Conservation (phyloP, 139 green algal genomes). For the Coelastrella sp. region DNA sequence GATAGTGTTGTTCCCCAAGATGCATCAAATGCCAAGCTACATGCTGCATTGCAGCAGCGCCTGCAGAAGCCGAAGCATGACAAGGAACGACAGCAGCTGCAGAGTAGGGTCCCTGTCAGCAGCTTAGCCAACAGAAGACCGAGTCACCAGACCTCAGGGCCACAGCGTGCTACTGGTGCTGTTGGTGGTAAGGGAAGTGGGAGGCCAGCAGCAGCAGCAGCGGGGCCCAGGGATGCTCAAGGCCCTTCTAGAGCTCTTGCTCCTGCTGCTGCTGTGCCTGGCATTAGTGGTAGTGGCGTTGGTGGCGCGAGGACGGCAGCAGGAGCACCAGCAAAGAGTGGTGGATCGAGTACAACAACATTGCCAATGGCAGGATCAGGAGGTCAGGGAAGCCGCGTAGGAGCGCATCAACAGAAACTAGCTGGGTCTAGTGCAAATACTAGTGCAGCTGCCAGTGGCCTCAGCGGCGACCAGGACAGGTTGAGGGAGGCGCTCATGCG, state of each 20-base stretch:
- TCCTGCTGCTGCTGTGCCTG: neutral
- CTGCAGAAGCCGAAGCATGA: constrained; percentile 10
- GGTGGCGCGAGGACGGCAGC: too few species aligned
- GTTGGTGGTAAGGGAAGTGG: neutral
- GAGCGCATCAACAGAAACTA: too few species aligned
- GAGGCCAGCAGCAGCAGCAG: constrained; percentile 11
- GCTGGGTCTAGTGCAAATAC: too few species aligned
- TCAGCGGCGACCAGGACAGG: neutral
- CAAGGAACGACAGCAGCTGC: neutral
- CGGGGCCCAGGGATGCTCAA: neutral
- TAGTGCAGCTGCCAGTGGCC: too few species aligned
- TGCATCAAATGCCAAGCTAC: neutral
- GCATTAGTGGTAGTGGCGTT: neutral
- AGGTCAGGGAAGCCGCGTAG: too few species aligned
- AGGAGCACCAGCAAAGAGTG: too few species aligned
- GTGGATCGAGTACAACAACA: too few species aligned
- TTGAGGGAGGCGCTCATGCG: neutral
- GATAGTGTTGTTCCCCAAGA: neutral
- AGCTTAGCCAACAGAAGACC: too few species aligned
- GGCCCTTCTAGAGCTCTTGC: neutral
- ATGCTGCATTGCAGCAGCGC: neutral
- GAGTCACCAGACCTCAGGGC: neutral
- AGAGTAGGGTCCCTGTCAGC: too few species aligned
- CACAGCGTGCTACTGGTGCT: neutral
- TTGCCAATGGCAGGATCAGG: too few species aligned